phyloP scores from a whole-genome alignment of 1,284 basidiomycete species.

The Porogramme epimiltina region DNA sequence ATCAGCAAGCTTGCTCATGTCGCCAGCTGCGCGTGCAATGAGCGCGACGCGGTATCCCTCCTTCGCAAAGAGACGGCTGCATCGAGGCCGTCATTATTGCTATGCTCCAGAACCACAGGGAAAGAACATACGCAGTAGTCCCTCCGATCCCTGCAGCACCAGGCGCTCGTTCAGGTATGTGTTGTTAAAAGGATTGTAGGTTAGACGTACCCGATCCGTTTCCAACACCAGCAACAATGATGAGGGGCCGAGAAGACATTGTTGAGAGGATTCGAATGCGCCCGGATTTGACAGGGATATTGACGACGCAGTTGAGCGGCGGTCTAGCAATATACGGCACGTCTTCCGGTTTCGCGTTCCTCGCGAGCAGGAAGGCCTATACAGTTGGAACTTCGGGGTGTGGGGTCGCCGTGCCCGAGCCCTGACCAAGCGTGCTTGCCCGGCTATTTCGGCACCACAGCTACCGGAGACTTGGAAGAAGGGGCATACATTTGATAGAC shows the following conservation, averaged over 20 bases:
- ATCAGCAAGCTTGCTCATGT: constrained; percentile 51
- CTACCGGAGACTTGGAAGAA: no score
- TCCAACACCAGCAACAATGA: constrained; percentile 59
- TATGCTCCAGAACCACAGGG: not conserved
- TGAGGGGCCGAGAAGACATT: constrained; percentile 38
- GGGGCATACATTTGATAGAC: no score
- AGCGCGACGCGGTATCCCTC: constrained; percentile 53
- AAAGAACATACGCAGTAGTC: constrained; percentile 57
- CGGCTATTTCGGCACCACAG: no score
- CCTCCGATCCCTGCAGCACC: constrained; percentile 55
- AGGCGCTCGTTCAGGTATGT: not conserved
- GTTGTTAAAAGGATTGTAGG: not conserved
- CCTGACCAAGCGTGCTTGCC: no score
- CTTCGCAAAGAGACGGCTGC: constrained; percentile 1
- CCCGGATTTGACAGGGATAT: no score
- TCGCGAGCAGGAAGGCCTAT: no score
- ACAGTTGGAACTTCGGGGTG: no score
- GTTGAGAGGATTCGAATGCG: not conserved
- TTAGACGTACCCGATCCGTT: constrained; percentile 36
- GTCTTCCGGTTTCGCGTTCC: no score
- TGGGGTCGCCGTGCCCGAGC: no score
- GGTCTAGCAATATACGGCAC: no score
- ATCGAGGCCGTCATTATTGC: not conserved
- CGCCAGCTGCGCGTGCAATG: constrained; percentile 59
- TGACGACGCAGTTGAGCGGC: no score